Percentiles rank a stretch among this genome's conserved stretches.
These are phyloP conservation scores for Zygosaccharomyces kombuchaensis DNA, from an alignment of 805 yeast species.

Conservation along the genomic window DNA sequence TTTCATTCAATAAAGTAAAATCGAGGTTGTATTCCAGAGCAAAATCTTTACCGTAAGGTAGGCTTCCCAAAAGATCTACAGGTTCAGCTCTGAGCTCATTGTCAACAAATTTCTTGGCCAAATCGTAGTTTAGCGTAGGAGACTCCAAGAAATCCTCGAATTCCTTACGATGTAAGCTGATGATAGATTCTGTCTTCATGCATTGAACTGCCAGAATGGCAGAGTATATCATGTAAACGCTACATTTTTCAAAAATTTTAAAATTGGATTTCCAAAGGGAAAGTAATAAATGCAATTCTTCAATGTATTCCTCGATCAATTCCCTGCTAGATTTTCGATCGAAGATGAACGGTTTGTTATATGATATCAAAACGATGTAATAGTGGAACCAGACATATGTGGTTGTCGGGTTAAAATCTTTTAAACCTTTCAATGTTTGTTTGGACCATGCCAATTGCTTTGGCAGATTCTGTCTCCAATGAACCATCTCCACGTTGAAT, in stretches of 20 bases:
- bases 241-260: constrained; percentile 23
- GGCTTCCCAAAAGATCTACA: constrained; percentile 25
- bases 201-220: constrained; percentile 30
- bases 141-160: constrained; percentile 22
- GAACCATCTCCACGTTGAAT: constrained; percentile 43
- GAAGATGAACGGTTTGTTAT: constrained; percentile 50
- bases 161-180: constrained; percentile 13
- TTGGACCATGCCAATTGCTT: constrained; percentile 44
- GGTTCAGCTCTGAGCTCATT: constrained; percentile 19
- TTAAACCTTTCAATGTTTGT: constrained; percentile 32
- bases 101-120: constrained; percentile 28
- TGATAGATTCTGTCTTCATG: constrained; percentile 23
- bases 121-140: constrained; percentile 25
- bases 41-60: constrained; percentile 30
- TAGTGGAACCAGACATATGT: constrained; percentile 49
- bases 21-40: constrained; percentile 32
- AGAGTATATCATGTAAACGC: constrained; percentile 28
- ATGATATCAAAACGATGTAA: constrained; percentile 50
- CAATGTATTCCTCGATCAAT: constrained; percentile 24
- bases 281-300: constrained; percentile 23
- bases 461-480: constrained; percentile 47
- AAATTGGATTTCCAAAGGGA: constrained; percentile 20
- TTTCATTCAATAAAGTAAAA: constrained; percentile 30
- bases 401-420: constrained; percentile 45
- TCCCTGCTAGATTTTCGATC: constrained; percentile 20